These are phyloP conservation scores for Verticillium klebahnii DNA, from an alignment of 2,329 filamentous ascomycete species.

Conservation along the genomic window DNA sequence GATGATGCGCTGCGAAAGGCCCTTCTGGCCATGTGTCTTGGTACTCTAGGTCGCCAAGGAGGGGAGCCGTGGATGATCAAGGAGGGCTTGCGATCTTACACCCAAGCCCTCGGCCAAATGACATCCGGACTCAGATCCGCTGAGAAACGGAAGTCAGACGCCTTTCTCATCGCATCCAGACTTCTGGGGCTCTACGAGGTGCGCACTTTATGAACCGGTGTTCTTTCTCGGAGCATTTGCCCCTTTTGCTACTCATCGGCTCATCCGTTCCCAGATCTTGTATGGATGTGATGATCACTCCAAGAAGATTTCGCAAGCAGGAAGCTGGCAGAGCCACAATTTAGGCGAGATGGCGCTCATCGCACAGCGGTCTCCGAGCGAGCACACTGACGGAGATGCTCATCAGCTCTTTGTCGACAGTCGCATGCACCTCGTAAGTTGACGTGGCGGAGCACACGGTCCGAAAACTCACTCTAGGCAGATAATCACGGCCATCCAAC, in stretches of 20 bases:
- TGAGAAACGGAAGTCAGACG: conserved; percentile 8
- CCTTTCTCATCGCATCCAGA: conserved; percentile 8
- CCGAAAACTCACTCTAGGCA: neutral
- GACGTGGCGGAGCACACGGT: neutral
- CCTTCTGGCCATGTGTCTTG: conserved; percentile 15
- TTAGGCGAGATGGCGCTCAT: conserved; percentile 12
- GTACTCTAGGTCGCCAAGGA: conserved; percentile 14
- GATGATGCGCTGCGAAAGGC: conserved; percentile 11
- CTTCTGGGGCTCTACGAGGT: conserved; percentile 16
- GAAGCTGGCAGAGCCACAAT: conserved; percentile 14
- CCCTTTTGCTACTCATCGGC: neutral
- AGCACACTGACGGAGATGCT: conserved; percentile 7
- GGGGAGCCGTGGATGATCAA: conserved; percentile 12
- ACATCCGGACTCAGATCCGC: conserved; percentile 4
- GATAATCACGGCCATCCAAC: conserved; percentile 10
- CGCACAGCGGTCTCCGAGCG: conserved; percentile 3
- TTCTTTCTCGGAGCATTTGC: neutral
- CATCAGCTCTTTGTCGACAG: conserved; percentile 17
- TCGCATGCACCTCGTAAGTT: conserved; percentile 15
- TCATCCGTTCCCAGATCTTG: conserved; percentile 7
- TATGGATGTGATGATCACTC: conserved; percentile 13
- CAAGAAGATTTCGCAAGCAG: conserved; percentile 7
- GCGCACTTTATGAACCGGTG: neutral
- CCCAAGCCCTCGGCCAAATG: conserved; percentile 11
- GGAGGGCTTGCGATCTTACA: conserved; percentile 16